A percentile compares a stretch with the other conserved stretches of the same genome.
Conservation (phyloP, 306 rosid genomes). For the Vigna unguiculata region DNA sequence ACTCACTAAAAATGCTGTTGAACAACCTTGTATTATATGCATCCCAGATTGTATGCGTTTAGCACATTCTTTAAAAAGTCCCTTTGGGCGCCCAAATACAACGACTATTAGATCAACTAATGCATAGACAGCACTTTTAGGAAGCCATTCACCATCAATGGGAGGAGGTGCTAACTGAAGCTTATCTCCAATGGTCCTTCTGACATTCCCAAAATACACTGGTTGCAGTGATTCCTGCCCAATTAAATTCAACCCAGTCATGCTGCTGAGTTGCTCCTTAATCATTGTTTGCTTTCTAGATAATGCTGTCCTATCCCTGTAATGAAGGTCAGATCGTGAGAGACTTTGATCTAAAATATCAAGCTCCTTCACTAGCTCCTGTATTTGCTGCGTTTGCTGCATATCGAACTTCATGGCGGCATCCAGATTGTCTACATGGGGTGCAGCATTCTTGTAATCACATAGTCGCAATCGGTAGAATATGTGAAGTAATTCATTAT, state of each 20-base stretch:
- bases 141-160: conserved; percentile 97
- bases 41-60: conserved; percentile 92
- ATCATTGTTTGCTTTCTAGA: conserved; percentile 79
- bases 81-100: conserved; percentile 90
- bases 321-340: conserved; percentile 76
- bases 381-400: conserved; percentile 69
- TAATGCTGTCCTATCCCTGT: conserved; percentile 82
- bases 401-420: conserved; percentile 88
- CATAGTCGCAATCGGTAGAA: conserved; percentile 90
- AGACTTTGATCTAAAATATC: conserved; percentile 82
- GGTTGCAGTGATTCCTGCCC: conserved; percentile 74
- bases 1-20: conserved; percentile 22
- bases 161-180: conserved; percentile 93
- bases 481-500: conserved; percentile 87
- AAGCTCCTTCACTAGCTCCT: conserved; percentile 75
- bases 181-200: conserved; percentile 75
- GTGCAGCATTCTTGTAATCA: conserved; percentile 94
- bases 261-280: conserved; percentile 66
- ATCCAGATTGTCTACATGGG: conserved; percentile 87
- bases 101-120: conserved; percentile 88
- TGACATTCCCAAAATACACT: conserved; percentile 80
- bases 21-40: conserved; percentile 71
- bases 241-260: conserved; percentile 56
- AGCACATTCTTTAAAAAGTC: conserved; percentile 92
- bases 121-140: conserved; percentile 92